Evolutionary conservation across 768 basidiomycete genomes (phyloP).

Genomic region (Ramaria sp.): DNA sequence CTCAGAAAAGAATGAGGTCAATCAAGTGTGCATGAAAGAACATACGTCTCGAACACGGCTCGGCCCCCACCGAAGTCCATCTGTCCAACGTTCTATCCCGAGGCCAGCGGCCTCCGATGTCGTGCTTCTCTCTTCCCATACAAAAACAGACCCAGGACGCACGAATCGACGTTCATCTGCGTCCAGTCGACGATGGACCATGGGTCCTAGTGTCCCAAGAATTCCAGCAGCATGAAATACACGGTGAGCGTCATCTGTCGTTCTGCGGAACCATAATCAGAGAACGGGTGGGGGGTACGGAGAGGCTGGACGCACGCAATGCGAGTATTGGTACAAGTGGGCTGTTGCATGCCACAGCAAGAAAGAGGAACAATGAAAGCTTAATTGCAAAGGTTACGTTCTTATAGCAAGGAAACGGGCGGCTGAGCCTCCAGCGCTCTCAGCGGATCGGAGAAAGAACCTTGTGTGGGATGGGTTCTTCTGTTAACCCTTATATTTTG

Average conservation of each 20-base stretch:
- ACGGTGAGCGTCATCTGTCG: conserved; percentile 55
- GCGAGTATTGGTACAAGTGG: conserved; percentile 55
- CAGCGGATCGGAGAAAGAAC: not conserved
- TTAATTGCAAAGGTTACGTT: conserved; percentile 6
- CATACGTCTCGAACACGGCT: conserved; percentile 74
- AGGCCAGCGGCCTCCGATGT: conserved; percentile 61
- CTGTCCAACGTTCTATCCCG: conserved; percentile 79
- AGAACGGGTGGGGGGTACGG: not conserved
- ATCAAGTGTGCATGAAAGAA: conserved; percentile 9
- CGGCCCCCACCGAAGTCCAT: conserved; percentile 74
- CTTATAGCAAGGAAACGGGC: conserved; percentile 6
- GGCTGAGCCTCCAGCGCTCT: conserved; percentile 2
- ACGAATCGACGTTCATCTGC: conserved; percentile 66
- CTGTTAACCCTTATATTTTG: not conserved
- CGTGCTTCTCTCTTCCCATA: conserved; percentile 75
- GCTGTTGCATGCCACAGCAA: conserved; percentile 43
- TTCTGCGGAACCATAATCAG: conserved; percentile 12
- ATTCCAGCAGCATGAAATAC: conserved; percentile 62
- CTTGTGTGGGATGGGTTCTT: not conserved
- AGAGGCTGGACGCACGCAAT: conserved; percentile 27
- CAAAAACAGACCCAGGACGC: conserved; percentile 62
- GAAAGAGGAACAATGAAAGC: conserved; percentile 12
- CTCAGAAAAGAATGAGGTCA: not conserved
- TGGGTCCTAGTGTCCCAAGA: conserved; percentile 39
- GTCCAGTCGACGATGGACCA: conserved; percentile 63